phyloP scores from a whole-genome alignment of 805 yeast genomes.

The Cephaloascus albidus region DNA sequence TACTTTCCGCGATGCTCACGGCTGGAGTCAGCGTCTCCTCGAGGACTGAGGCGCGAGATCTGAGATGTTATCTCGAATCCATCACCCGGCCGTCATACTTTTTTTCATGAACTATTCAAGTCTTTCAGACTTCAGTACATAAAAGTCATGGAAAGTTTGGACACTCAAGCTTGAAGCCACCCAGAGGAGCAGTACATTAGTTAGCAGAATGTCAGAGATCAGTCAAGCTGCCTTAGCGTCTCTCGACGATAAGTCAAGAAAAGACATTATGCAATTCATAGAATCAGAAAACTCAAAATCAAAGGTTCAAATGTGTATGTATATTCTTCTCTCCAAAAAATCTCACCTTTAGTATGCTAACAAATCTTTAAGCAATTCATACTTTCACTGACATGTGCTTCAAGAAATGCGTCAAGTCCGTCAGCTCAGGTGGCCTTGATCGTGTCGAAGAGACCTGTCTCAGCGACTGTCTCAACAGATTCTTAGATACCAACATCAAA shows the following conservation, averaged over 20 bases:
- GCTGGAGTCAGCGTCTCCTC: too few species aligned
- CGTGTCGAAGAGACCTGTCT: slow-evolving; percentile 63
- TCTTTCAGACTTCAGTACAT: too few species aligned
- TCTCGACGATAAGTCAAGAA: slow-evolving; percentile 59
- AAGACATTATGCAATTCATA: slow-evolving; percentile 66
- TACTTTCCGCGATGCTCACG: too few species aligned
- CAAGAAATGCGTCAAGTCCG: slow-evolving; percentile 63
- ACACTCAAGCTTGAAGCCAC: too few species aligned
- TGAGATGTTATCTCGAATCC: too few species aligned
- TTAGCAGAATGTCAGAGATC: slow-evolving; percentile 20
- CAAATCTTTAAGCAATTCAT: slow-evolving; percentile 56
- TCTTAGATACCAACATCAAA: slow-evolving; percentile 78
- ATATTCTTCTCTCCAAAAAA: too few species aligned
- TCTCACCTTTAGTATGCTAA: too few species aligned
- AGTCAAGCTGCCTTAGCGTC: slow-evolving; percentile 24
- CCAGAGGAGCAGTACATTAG: too few species aligned
- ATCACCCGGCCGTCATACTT: too few species aligned
- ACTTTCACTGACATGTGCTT: slow-evolving; percentile 86
- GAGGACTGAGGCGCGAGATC: too few species aligned
- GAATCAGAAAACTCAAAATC: slow-evolving; percentile 81
- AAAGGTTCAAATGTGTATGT: slow-evolving; percentile 58
- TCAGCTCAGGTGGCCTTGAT: slow-evolving; percentile 40
- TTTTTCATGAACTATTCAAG: too few species aligned
- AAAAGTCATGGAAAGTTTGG: too few species aligned
- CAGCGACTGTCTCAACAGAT: slow-evolving; percentile 74